phyloP scores from a whole-genome alignment of 2,329 filamentous ascomycete species.

The Beauveria rudraprayagi region DNA sequence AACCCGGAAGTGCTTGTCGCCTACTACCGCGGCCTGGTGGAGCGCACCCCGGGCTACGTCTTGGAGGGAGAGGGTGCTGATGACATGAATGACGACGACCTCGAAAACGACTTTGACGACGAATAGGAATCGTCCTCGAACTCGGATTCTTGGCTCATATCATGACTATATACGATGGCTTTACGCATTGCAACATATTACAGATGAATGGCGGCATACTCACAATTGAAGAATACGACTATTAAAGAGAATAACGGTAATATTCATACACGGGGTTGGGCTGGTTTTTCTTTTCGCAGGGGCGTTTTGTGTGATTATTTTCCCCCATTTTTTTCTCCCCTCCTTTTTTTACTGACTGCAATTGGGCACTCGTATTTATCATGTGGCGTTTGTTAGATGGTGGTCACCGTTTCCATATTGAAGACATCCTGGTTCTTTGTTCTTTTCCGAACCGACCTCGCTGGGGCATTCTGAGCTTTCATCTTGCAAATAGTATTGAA shows the following conservation, averaged over 20 bases:
- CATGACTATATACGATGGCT: neutral
- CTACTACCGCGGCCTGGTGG: slow-evolving; percentile 84
- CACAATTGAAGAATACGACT: neutral
- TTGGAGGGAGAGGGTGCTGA: slow-evolving; percentile 32
- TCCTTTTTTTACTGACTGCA: neutral
- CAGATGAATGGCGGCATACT: neutral
- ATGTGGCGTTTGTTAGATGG: slow-evolving; percentile 2
- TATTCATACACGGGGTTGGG: neutral
- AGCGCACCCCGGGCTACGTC: slow-evolving; percentile 48
- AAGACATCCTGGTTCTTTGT: neutral
- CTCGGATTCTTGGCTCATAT: neutral
- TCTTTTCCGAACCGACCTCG: neutral
- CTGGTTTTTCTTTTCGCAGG: neutral
- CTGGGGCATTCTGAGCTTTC: neutral
- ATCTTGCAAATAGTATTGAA: no score
- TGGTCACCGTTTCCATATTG: neutral
- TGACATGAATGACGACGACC: slow-evolving; percentile 15
- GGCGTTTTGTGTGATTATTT: neutral
- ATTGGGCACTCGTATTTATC: neutral
- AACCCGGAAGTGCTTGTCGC: slow-evolving; percentile 88
- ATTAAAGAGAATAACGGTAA: neutral
- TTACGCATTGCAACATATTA: neutral
- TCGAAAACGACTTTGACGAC: neutral
- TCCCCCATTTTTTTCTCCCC: neutral
- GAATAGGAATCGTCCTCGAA: neutral